Evolutionary conservation across 192 early-diverging fungal genomes (phyloP), one percentile per base, ranked within the genome.

Genomic region (Podila minutissima): DNA sequence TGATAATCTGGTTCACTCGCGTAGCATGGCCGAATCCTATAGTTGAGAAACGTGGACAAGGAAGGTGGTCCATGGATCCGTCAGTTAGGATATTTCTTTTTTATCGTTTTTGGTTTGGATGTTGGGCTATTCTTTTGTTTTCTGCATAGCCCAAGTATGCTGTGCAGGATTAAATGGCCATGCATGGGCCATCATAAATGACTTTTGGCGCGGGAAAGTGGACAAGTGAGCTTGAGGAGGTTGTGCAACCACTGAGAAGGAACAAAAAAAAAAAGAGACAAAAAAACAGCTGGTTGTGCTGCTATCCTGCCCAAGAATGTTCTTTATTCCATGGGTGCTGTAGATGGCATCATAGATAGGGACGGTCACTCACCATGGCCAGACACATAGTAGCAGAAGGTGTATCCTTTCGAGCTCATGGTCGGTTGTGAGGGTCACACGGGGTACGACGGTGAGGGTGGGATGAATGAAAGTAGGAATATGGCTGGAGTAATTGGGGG

Each of bases 11-110:
- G 66, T 86, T 85, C 29, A 85, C 88, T 63, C 88, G 71, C 12
- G 88, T 89, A 51, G 88, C 88, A 82, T 89, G 88, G 26, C 88
- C 88, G 82, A 83, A 89, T 29, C 88, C 88, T 89, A 38, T 49
- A 9, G 15, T 28, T 29, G 26, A 28, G 26, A 35, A 24, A 38
- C 11, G 51, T 59, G 41, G 17, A 37, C n/a, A 53, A 58, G 12
- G 67, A 26, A 53, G 32, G 38, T 55, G 37, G 57, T 48, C 38
- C 67, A n/a, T 32, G n/a, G 28, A 32, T 29, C 0, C 24, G 29
- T 41, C 15, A 38, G 35, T 24, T 64, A 28, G 37, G 31, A 5
- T 24, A 15, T n/a, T 46, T 46, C 15, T 46, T 17, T 12, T 15
- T 17, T 46, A 46, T 46, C 15, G 11, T 15, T 12, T 46, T 46